A percentile compares a stretch with the other conserved stretches of the same genome.
Evolutionary conservation across 2,329 filamentous ascomycete genomes (phyloP).

Genomic region (Colletotrichum gigasporum): DNA sequence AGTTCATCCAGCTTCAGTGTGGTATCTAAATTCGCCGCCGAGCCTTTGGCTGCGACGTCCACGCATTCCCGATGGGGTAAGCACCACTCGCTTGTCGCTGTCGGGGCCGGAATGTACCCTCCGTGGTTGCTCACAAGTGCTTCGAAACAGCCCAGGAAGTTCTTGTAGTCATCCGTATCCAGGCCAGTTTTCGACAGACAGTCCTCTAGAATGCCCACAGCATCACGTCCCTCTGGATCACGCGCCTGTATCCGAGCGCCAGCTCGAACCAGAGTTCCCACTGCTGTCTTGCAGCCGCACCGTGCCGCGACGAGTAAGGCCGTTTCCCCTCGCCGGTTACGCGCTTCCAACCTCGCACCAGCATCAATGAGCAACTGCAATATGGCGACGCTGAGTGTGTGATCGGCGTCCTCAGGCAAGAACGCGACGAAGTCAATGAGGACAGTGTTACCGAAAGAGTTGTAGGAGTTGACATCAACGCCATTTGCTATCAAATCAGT

Average conservation of each 20-base stretch:
- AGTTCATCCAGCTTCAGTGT: too few species aligned
- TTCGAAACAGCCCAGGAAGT: constrained; percentile 30
- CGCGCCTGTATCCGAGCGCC: neutral
- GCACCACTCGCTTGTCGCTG: constrained; percentile 13
- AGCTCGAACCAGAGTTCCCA: neutral
- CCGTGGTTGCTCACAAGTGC: constrained; percentile 33
- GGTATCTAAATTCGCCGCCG: too few species aligned
- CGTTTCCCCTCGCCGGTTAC: neutral
- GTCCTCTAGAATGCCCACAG: neutral
- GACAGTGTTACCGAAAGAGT: neutral
- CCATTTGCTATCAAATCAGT: neutral
- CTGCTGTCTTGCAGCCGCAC: neutral
- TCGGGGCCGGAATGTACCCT: neutral
- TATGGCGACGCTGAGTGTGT: neutral
- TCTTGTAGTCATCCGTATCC: neutral
- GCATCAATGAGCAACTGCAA: neutral
- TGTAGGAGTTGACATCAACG: neutral
- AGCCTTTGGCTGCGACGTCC: neutral
- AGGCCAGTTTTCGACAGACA: neutral
- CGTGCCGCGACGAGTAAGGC: neutral
- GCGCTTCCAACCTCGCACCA: neutral
- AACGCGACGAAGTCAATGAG: neutral
- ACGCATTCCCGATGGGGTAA: constrained; percentile 9
- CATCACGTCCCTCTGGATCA: neutral
- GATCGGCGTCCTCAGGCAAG: neutral